Conservation (phyloP, 2,329 filamentous ascomycete genomes). For the Bipolaris sorokiniana region DNA sequence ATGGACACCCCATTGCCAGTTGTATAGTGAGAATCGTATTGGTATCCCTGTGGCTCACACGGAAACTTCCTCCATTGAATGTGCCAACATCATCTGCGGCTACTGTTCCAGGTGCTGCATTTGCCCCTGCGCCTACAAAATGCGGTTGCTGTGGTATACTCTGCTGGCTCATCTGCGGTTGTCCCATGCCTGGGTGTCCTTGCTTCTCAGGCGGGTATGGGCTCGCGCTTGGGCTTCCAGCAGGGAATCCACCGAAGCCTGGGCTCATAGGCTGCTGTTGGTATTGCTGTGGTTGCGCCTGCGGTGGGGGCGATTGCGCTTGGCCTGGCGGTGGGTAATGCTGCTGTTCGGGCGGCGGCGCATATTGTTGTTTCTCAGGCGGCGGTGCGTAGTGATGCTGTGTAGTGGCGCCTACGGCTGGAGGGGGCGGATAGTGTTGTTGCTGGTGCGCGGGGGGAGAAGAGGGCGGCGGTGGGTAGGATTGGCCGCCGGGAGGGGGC, state of each 20-base stretch:
- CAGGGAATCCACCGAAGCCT: conserved; percentile 33
- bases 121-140: conserved; percentile 27
- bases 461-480: conserved; percentile 46
- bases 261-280: conserved; percentile 31
- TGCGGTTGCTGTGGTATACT: conserved; percentile 41
- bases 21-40: conserved; percentile 91
- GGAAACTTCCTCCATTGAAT: conserved; percentile 94
- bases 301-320: conserved; percentile 25
- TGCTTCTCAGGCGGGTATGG: conserved; percentile 21
- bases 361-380: conserved; percentile 38
- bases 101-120: conserved; percentile 45
- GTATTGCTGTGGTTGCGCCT: conserved; percentile 24
- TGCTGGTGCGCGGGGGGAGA: conserved; percentile 39
- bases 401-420: conserved; percentile 20
- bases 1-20: conserved; percentile 84
- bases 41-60: conserved; percentile 88
- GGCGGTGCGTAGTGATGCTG: conserved; percentile 43
- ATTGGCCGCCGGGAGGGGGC: conserved; percentile 43
- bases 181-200: conserved; percentile 28
- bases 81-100: conserved; percentile 85
- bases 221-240: conserved; percentile 37
- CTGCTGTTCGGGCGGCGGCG: conserved; percentile 42
- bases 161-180: conserved; percentile 35
- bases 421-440: conserved; percentile 45
- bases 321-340: conserved; percentile 39